These are phyloP conservation scores for Xylona heveae DNA, from an alignment of 495 filamentous ascomycete genomes.

Conservation along the genomic window DNA sequence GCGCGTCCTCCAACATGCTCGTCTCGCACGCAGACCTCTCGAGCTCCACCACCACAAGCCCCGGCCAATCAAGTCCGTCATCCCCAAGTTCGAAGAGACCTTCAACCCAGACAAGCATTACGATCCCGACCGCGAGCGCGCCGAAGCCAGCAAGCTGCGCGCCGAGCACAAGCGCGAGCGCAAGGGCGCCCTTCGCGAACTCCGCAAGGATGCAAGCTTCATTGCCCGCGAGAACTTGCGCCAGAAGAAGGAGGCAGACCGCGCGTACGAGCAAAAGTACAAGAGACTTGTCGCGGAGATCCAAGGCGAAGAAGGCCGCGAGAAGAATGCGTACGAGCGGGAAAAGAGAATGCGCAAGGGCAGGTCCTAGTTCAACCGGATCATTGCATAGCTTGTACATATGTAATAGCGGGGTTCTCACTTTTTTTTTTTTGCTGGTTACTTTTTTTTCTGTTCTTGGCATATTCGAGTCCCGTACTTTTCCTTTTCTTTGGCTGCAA, in stretches of 20 bases:
- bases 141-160: conserved; percentile 58
- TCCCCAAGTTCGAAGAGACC: conserved; percentile 91
- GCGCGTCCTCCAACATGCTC: conserved; percentile 29
- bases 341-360: conserved; percentile 50
- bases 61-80: conserved; percentile 64
- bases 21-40: conserved; percentile 47
- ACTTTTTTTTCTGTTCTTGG: no score
- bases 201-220: conserved; percentile 86
- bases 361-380: no score
- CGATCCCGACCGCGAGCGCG: conserved; percentile 74
- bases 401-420: no score
- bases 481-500: no score
- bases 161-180: conserved; percentile 83
- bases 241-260: conserved; percentile 81
- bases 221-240: conserved; percentile 70
- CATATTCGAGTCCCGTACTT: no score
- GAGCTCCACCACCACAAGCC: conserved; percentile 78
- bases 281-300: conserved; percentile 81
- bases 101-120: conserved; percentile 93
- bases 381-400: no score
- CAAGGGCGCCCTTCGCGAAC: conserved; percentile 86
- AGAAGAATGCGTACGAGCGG: conserved; percentile 71
- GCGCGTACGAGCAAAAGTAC: conserved; percentile 86
- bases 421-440: no score
- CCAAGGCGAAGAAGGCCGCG: conserved; percentile 75